phyloP scores from a whole-genome alignment of 1,284 basidiomycete species.

The Termitomyces sp. region DNA sequence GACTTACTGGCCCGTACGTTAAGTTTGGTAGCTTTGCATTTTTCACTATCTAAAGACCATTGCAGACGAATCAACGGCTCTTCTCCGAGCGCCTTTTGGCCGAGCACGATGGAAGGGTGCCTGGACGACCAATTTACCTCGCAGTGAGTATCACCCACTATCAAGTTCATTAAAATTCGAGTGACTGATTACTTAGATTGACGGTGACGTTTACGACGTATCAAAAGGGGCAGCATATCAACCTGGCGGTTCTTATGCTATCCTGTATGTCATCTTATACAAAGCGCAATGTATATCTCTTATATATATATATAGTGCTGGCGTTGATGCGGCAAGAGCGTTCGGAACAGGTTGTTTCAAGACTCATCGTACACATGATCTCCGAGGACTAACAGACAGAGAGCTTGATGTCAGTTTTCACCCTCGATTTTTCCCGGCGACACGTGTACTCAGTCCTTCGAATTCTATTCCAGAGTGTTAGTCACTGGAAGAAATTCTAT shows the following conservation, averaged over 20 bases:
- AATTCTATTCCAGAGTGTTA: slow-evolving; percentile 49
- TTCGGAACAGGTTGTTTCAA: slow-evolving; percentile 93
- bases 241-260: slow-evolving; percentile 81
- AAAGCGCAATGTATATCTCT: slow-evolving; percentile 4
- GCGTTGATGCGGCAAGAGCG: slow-evolving; percentile 82
- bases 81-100: slow-evolving; percentile 72
- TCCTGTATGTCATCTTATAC: slow-evolving; percentile 53
- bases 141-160: slow-evolving; percentile 48
- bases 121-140: slow-evolving; percentile 76
- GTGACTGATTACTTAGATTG: slow-evolving; percentile 51
- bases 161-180: slow-evolving; percentile 12
- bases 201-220: slow-evolving; percentile 93
- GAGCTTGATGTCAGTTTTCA: slow-evolving; percentile 56
- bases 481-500: slow-evolving; percentile 90
- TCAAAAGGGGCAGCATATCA: slow-evolving; percentile 81
- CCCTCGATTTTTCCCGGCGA: not conserved
- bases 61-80: slow-evolving; percentile 53
- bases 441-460: slow-evolving; percentile 6
- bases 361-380: slow-evolving; percentile 85
- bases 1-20: slow-evolving; percentile 57
- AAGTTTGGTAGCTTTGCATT: slow-evolving; percentile 1
- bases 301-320: slow-evolving; percentile 53
- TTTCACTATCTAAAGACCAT: not conserved
- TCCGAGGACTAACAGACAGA: slow-evolving; percentile 69
- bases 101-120: slow-evolving; percentile 70